phyloP scores from a whole-genome alignment of 345 rosid genomes.

The Eucalyptus viminalis region DNA sequence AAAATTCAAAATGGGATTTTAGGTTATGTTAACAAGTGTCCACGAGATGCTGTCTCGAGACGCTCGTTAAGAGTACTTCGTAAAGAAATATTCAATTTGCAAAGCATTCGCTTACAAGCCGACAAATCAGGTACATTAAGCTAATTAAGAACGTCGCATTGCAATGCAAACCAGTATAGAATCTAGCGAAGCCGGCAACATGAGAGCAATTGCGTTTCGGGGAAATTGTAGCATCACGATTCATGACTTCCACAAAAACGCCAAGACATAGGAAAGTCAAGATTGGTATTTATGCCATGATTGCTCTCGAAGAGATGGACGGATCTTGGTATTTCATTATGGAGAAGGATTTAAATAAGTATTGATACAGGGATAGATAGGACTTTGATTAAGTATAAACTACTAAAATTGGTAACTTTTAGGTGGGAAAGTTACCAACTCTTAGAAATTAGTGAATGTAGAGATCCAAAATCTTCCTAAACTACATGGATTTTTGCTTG shows the following conservation, averaged over 20 bases:
- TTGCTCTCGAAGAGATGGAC: too few relatives aligned
- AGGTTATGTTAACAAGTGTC: rapidly evolving
- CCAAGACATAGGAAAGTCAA: neutral
- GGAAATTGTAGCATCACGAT: neutral
- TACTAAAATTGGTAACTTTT: neutral
- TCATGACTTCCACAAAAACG: neutral
- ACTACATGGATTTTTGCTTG: neutral
- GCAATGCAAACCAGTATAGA: neutral
- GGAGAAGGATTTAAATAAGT: neutral
- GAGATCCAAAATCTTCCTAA: neutral
- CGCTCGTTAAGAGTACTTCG: neutral
- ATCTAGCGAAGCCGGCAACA: neutral
- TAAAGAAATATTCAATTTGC: neutral
- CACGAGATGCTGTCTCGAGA: rapidly evolving
- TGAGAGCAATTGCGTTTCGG: neutral
- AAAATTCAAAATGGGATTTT: neutral
- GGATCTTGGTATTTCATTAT: neutral
- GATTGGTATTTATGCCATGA: neutral
- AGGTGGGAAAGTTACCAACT: neutral
- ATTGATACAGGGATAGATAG: neutral
- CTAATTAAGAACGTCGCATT: neutral
- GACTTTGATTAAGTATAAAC: neutral
- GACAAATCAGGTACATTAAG: neutral
- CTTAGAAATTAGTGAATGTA: neutral
- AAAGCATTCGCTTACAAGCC: rapidly evolving